Percentiles rank a stretch among this genome's conserved stretches.
Conservation (phyloP, 768 basidiomycete species). For the Phylloporus arenicola region DNA sequence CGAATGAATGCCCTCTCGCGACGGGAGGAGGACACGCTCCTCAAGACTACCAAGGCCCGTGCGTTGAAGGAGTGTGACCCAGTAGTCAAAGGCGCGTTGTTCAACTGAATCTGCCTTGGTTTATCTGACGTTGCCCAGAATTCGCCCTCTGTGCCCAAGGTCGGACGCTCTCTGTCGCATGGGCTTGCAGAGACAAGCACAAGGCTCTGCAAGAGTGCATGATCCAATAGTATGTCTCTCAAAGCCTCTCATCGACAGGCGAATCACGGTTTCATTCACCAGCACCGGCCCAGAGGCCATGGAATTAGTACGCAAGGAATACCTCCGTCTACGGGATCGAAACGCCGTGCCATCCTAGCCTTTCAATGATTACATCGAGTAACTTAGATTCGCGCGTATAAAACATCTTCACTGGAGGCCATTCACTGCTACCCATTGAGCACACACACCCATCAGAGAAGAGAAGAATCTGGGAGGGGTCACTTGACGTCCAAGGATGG, state of each 20-base stretch:
- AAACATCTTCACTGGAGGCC: constrained; percentile 34
- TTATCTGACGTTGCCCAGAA: constrained; percentile 38
- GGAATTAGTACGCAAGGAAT: constrained; percentile 66
- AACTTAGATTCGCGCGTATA: not conserved
- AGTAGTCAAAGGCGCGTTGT: constrained; percentile 56
- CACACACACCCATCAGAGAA: constrained; percentile 62
- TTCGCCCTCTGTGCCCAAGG: constrained; percentile 83
- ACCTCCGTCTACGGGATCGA: constrained; percentile 57
- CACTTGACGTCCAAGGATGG: not conserved
- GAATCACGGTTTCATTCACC: not conserved
- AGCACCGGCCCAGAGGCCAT: constrained; percentile 74
- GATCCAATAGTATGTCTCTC: constrained; percentile 60
- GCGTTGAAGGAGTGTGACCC: constrained; percentile 76
- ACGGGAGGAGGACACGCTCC: constrained; percentile 80
- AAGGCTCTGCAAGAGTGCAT: constrained; percentile 73
- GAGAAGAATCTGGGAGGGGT: constrained; percentile 51
- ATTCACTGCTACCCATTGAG: constrained; percentile 57
- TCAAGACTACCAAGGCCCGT: constrained; percentile 74
- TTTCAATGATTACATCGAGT: not conserved
- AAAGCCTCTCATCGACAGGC: not conserved
- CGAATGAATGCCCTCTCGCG: constrained; percentile 80
- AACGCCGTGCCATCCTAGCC: not conserved
- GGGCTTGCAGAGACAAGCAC: constrained; percentile 72
- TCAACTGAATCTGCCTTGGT: not conserved
- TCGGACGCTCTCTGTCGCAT: constrained; percentile 77